Percentiles rank a stretch among this genome's conserved stretches.
Conservation (phyloP, 352 stramenopile species). For the Lagenidium giganteum region DNA sequence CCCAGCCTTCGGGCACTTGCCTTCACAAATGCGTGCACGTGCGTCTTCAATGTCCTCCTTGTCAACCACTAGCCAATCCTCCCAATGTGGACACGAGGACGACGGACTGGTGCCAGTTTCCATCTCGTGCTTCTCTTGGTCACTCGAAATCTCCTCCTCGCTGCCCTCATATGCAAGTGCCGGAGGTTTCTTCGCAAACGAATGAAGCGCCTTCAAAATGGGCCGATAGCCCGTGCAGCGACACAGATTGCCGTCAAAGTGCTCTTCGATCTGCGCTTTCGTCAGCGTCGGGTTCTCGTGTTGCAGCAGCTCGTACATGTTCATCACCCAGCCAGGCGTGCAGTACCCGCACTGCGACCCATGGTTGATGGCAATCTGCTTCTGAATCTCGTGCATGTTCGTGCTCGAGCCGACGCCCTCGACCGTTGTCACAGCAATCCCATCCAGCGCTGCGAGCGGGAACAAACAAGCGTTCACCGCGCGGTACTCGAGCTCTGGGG, state of each 20-base stretch:
- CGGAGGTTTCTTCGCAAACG: too few species aligned
- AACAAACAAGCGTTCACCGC: conserved; percentile 86
- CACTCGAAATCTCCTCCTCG: too few species aligned
- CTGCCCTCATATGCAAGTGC: too few species aligned
- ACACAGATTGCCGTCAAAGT: conserved; percentile 89
- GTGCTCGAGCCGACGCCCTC: conserved; percentile 61
- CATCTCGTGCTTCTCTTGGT: too few species aligned
- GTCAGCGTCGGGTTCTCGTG: conserved; percentile 34
- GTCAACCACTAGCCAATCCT: conserved; percentile 27
- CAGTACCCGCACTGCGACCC: conserved; percentile 86
- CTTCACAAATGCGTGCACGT: conserved; percentile 19
- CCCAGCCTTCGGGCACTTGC: conserved; percentile 9
- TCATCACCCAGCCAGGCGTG: conserved; percentile 45
- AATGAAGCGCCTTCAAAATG: conserved; percentile 34
- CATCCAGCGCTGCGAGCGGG: conserved; percentile 66
- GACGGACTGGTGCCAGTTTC: too few species aligned
- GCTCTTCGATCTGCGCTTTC: conserved; percentile 52
- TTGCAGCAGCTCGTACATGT: conserved; percentile 26
- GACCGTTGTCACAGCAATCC: conserved; percentile 78
- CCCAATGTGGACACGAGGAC: conserved; percentile 21
- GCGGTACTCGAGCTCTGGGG: conserved; percentile 15
- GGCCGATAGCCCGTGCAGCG: conserved; percentile 81
- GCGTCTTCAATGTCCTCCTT: conserved; percentile 9
- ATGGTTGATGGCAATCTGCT: conserved; percentile 63
- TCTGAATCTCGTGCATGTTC: conserved; percentile 51